Conservation (phyloP, 805 yeast genomes). For the Yamadazyma tumulicola region DNA sequence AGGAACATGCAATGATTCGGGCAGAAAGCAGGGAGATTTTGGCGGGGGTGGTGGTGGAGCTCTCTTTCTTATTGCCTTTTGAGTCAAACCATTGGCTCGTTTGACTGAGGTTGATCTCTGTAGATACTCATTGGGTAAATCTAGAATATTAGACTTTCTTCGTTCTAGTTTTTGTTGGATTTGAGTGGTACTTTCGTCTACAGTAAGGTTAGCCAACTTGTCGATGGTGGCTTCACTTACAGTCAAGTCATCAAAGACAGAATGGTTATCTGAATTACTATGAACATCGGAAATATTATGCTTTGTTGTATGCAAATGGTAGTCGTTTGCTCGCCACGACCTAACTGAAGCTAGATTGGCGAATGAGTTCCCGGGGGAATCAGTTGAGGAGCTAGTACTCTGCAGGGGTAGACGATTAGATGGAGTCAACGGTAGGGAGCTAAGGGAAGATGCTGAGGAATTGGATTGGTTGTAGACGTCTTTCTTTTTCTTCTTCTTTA, state of each 20-base stretch:
- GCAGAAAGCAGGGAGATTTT: constrained; percentile 5
- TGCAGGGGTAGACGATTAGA: neutral
- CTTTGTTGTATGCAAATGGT: constrained; percentile 29
- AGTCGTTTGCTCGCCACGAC: constrained; percentile 32
- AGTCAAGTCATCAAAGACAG: too few species aligned
- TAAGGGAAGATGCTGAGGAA: constrained; percentile 15
- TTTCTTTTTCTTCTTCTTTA: constrained; percentile 16
- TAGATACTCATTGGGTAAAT: constrained; percentile 31
- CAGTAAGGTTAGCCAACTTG: constrained; percentile 1
- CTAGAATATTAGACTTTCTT: constrained; percentile 20
- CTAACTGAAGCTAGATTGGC: constrained; percentile 35
- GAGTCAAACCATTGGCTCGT: neutral
- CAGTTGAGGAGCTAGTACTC: constrained; percentile 11
- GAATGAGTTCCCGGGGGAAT: constrained; percentile 22
- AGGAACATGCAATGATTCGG: neutral
- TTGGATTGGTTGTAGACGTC: constrained; percentile 1
- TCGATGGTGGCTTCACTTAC: too few species aligned
- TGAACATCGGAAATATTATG: constrained; percentile 17
- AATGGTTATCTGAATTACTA: constrained; percentile 22
- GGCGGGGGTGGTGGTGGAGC: constrained; percentile 45
- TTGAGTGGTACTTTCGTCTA: neutral
- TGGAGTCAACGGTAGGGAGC: constrained; percentile 1
- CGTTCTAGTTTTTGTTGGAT: constrained; percentile 3
- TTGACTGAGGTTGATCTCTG: constrained; percentile 8
- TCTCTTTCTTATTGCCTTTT: constrained; percentile 30